phyloP scores from a whole-genome alignment of 495 filamentous ascomycete species.

The Xanthoparmelia taractica region DNA sequence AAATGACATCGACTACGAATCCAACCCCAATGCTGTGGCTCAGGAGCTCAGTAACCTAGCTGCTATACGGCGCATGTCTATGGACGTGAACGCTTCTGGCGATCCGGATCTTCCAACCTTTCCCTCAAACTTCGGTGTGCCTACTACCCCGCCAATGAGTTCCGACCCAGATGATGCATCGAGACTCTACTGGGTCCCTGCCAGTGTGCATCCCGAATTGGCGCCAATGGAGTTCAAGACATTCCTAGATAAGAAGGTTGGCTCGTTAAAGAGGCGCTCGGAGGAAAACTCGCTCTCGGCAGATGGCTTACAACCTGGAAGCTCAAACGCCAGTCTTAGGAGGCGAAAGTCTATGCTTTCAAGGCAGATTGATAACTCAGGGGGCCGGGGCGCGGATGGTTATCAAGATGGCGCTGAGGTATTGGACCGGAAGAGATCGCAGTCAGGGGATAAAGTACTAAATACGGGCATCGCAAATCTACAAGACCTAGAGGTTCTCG shows the following conservation, averaged over 20 bases:
- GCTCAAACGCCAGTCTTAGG: slow-evolving; percentile 56
- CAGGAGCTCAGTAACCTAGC: slow-evolving; percentile 94
- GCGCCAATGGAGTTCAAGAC: slow-evolving; percentile 95
- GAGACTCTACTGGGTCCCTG: slow-evolving; percentile 90
- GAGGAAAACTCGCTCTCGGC: slow-evolving; percentile 62
- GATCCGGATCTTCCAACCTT: slow-evolving; percentile 92
- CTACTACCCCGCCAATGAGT: slow-evolving; percentile 65
- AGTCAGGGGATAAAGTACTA: slow-evolving; percentile 40
- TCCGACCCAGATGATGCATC: slow-evolving; percentile 81
- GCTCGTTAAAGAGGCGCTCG: slow-evolving; percentile 78
- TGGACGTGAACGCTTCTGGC: slow-evolving; percentile 86
- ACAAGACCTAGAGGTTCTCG: slow-evolving; percentile 65
- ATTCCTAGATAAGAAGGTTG: slow-evolving; percentile 86
- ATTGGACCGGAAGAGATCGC: slow-evolving; percentile 67
- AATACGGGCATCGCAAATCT: slow-evolving; percentile 55
- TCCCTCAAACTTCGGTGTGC: slow-evolving; percentile 52
- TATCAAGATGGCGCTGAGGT: slow-evolving; percentile 86
- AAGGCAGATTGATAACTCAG: slow-evolving; percentile 71
- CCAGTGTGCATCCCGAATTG: slow-evolving; percentile 86
- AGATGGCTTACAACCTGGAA: slow-evolving; percentile 53
- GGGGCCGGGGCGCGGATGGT: slow-evolving; percentile 51
- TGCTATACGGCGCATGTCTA: slow-evolving; percentile 92
- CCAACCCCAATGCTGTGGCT: slow-evolving; percentile 81
- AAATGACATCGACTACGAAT: slow-evolving; percentile 87
- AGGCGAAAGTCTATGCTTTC: slow-evolving; percentile 96